Evolutionary conservation across 345 rosid species (phyloP).

Genomic region (Cardamine resedifolia): DNA sequence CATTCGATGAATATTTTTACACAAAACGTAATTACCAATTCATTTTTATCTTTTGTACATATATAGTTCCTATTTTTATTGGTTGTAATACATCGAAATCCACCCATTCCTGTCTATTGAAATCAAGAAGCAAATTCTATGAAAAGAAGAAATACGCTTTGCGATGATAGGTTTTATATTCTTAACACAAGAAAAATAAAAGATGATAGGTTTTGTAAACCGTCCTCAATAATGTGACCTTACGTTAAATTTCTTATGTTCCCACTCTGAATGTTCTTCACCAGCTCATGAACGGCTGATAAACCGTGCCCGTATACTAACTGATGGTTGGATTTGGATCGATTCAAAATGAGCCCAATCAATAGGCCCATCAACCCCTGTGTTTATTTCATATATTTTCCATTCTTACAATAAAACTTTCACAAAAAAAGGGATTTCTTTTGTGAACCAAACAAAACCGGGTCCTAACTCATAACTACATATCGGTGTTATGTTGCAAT

Average conservation of each 20-base stretch:
- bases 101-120: neutral
- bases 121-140: neutral
- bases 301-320: neutral
- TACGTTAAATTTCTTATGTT: too few species aligned
- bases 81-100: neutral
- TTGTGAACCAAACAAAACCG: constrained; percentile 10
- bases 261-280: neutral
- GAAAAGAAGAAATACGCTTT: neutral
- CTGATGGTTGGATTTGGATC: neutral
- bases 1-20: neutral
- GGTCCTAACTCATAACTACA: constrained; percentile 12
- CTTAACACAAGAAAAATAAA: too few species aligned
- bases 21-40: neutral
- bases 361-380: neutral
- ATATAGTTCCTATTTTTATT: neutral
- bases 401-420: neutral
- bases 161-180: neutral
- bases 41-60: neutral
- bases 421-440: neutral
- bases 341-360: neutral
- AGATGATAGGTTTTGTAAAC: too few species aligned
- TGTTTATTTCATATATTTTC: neutral
- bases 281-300: neutral
- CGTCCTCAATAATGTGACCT: neutral
- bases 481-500: constrained; percentile 23